These are phyloP conservation scores for Ogataea glucozyma DNA, from an alignment of 805 yeast genomes.

Conservation along the genomic window DNA sequence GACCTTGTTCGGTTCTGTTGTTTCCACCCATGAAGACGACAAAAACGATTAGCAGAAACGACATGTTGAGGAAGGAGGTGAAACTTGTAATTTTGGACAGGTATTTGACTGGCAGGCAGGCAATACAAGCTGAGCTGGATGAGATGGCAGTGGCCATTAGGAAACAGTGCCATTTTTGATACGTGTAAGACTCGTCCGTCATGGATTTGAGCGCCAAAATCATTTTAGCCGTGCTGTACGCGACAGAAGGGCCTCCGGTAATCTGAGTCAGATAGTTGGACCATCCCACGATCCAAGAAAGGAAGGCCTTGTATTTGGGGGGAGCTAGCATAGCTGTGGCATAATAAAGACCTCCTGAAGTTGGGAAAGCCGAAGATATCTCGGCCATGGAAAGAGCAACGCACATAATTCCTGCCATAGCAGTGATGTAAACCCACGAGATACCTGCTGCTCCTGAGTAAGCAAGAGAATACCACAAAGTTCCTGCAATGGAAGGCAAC, in stretches of 20 bases:
- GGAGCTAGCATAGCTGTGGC: slow-evolving; percentile 67
- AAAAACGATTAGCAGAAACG: slow-evolving; percentile 52
- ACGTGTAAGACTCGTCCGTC: slow-evolving; percentile 40
- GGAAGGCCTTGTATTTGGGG: slow-evolving; percentile 49
- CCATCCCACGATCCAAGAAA: slow-evolving; percentile 67
- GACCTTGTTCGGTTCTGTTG: slow-evolving; percentile 38
- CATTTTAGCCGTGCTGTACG: slow-evolving; percentile 56
- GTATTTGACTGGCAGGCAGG: slow-evolving; percentile 56
- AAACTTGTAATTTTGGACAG: slow-evolving; percentile 51
- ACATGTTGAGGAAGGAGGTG: slow-evolving; percentile 51
- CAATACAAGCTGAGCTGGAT: slow-evolving; percentile 46
- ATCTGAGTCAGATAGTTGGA: slow-evolving; percentile 65
- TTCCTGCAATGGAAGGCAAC: slow-evolving; percentile 65
- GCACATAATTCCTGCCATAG: slow-evolving; percentile 53
- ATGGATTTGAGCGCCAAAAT: slow-evolving; percentile 51
- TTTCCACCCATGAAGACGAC: slow-evolving; percentile 55
- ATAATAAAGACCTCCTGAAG: slow-evolving; percentile 68
- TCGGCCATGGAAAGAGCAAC: slow-evolving; percentile 69
- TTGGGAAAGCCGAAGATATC: slow-evolving; percentile 64
- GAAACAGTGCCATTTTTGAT: slow-evolving; percentile 51
- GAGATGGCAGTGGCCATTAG: slow-evolving; percentile 54
- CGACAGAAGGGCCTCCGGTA: slow-evolving; percentile 62
- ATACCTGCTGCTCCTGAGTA: slow-evolving; percentile 65
- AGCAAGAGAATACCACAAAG: slow-evolving; percentile 59
- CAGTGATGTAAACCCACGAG: slow-evolving; percentile 63